Evolutionary conservation across 2,329 filamentous ascomycete genomes (phyloP).

Genomic region (Gyromitra esculenta): DNA sequence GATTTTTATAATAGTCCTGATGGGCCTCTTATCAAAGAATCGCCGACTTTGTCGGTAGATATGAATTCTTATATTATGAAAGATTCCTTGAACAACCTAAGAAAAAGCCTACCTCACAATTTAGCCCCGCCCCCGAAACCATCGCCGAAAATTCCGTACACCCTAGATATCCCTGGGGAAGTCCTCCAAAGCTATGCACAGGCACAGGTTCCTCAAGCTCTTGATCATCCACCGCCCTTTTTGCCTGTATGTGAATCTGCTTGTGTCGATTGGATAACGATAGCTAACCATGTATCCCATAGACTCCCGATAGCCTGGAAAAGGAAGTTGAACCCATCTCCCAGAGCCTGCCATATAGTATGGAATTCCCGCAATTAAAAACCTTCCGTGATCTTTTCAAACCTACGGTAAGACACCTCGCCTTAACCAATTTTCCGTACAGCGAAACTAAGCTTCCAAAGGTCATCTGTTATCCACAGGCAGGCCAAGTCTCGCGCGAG

Average conservation of each 20-base stretch:
- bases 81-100: not conserved
- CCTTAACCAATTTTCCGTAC: not conserved
- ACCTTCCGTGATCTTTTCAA: slow-evolving; percentile 23
- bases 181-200: not conserved
- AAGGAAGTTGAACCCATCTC: not conserved
- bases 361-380: slow-evolving; percentile 1
- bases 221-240: not conserved
- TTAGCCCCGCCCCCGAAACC: not conserved
- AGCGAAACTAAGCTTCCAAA: not conserved
- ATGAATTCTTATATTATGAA: not conserved
- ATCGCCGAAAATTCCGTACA: not conserved
- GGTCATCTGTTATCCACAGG: slow-evolving; percentile 32
- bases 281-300: not conserved
- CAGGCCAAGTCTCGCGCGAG: slow-evolving; percentile 21
- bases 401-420: slow-evolving; percentile 24
- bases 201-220: not conserved
- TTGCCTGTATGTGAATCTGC: not conserved
- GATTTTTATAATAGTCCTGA: too few relatives aligned
- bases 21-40: not conserved
- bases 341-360: not conserved
- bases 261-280: not conserved
- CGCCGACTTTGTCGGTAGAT: not conserved
- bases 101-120: not conserved
- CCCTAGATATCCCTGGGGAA: not conserved
- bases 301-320: not conserved